phyloP scores from a whole-genome alignment of 1,284 basidiomycete species.

The Mycosarcoma maydis region DNA sequence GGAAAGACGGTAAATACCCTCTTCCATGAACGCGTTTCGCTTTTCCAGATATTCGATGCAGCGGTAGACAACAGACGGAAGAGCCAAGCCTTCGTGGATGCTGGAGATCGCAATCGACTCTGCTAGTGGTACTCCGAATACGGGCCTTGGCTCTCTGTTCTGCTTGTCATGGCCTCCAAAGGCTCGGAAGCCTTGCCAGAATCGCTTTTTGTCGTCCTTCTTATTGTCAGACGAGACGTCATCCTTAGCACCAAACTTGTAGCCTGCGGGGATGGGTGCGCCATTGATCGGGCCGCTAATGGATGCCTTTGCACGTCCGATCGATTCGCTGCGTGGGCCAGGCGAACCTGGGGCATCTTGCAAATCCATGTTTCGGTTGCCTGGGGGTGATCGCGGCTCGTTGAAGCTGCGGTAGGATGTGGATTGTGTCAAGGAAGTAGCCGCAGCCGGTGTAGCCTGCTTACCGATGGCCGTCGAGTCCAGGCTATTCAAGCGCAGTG shows the following conservation, averaged over 20 bases:
- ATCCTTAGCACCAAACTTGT: slow-evolving; percentile 75
- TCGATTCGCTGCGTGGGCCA: slow-evolving; percentile 22
- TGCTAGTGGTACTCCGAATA: slow-evolving; percentile 88
- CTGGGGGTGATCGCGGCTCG: slow-evolving; percentile 36
- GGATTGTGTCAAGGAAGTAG: slow-evolving; percentile 24
- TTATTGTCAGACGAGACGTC: slow-evolving; percentile 25
- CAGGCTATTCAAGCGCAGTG: slow-evolving; percentile 24
- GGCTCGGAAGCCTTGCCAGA: slow-evolving; percentile 59
- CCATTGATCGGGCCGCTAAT: slow-evolving; percentile 90
- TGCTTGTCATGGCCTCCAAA: slow-evolving; percentile 45
- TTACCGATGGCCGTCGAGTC: slow-evolving; percentile 31
- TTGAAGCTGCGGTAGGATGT: slow-evolving; percentile 39
- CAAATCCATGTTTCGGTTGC: slow-evolving; percentile 12
- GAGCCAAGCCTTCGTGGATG: slow-evolving; percentile 75
- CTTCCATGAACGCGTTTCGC: slow-evolving; percentile 91
- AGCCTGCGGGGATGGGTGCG: slow-evolving; percentile 83
- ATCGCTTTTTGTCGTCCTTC: slow-evolving; percentile 63
- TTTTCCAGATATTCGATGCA: slow-evolving; percentile 73
- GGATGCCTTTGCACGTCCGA: slow-evolving; percentile 69
- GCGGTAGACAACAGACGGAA: slow-evolving; percentile 94
- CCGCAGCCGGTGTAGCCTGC: slow-evolving; percentile 14
- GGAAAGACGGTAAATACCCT: slow-evolving; percentile 90
- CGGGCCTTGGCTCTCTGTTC: slow-evolving; percentile 68
- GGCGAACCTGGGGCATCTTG: slow-evolving; percentile 42
- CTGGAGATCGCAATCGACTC: slow-evolving; percentile 88